Percentiles rank a stretch among this genome's conserved stretches.
These are phyloP conservation scores for Tephrocybe sp. DNA, from an alignment of 768 basidiomycete genomes.

Conservation along the genomic window DNA sequence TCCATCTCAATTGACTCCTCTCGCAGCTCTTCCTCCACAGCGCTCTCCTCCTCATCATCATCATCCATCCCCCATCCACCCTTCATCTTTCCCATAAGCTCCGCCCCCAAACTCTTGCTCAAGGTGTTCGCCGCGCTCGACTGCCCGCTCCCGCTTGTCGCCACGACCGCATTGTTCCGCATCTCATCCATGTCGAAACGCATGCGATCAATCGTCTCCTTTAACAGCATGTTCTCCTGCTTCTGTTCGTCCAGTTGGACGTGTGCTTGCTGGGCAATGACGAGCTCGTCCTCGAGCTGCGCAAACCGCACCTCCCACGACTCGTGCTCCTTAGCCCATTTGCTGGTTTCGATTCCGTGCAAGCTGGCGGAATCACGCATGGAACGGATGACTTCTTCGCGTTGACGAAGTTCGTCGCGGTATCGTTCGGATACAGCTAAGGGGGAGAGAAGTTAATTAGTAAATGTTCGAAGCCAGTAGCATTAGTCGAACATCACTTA, in stretches of 20 bases:
- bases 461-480: too few species aligned
- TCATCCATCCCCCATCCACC: slow-evolving; percentile 37
- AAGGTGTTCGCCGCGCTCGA: slow-evolving; percentile 56
- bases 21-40: slow-evolving; percentile 33
- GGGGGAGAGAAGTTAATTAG: background rate
- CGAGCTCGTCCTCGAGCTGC: slow-evolving; percentile 72
- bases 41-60: slow-evolving; percentile 33
- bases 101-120: slow-evolving; percentile 76
- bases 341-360: slow-evolving; percentile 64
- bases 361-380: slow-evolving; percentile 58
- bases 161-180: slow-evolving; percentile 47
- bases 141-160: slow-evolving; percentile 39
- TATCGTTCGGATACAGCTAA: slow-evolving; percentile 82
- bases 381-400: slow-evolving; percentile 72
- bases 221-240: slow-evolving; percentile 88
- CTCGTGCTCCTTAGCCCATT: slow-evolving; percentile 69
- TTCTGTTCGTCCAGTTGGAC: slow-evolving; percentile 87
- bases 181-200: slow-evolving; percentile 94
- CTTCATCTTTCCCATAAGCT: slow-evolving; percentile 65
- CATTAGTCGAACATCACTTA: too few species aligned
- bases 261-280: slow-evolving; percentile 68
- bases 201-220: slow-evolving; percentile 96
- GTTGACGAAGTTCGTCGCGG: slow-evolving; percentile 68
- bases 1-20: slow-evolving; percentile 34
- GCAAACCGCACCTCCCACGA: slow-evolving; percentile 70